These are phyloP conservation scores for Corynascus novoguineensis DNA, from an alignment of 495 filamentous ascomycete genomes.

Conservation along the genomic window DNA sequence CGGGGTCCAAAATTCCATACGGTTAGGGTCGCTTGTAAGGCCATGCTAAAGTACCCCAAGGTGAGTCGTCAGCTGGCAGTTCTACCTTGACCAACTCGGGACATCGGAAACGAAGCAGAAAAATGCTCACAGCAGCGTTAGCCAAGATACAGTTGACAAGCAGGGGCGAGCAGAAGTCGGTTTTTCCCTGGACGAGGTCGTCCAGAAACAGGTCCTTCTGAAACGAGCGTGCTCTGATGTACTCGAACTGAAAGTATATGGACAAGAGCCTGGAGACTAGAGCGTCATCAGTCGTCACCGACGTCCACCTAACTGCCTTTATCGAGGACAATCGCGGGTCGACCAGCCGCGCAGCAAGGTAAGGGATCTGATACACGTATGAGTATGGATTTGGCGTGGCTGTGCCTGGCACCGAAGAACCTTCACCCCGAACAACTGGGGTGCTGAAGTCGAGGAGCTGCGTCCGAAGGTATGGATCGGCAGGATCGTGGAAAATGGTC, in stretches of 20 bases:
- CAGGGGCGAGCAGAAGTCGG: constrained; percentile 31
- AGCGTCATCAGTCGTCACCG: constrained; percentile 26
- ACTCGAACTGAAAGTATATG: constrained; percentile 30
- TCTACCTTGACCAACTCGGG: neutral
- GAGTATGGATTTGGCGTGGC: neutral
- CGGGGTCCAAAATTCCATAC: constrained; percentile 34
- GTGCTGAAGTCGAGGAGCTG: neutral
- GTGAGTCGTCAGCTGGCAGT: neutral
- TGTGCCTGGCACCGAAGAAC: neutral
- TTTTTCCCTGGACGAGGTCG: constrained; percentile 23
- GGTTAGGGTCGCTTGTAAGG: constrained; percentile 16
- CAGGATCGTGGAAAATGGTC: constrained; percentile 21
- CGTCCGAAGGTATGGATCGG: constrained; percentile 25
- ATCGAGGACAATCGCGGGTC: constrained; percentile 25
- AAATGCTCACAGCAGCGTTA: constrained; percentile 27
- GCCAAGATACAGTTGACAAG: constrained; percentile 33
- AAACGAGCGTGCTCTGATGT: constrained; percentile 27
- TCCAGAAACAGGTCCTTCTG: constrained; percentile 33
- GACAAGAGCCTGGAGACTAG: constrained; percentile 28
- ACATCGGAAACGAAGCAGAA: too few species aligned
- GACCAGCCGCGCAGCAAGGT: constrained; percentile 26
- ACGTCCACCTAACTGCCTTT: constrained; percentile 31
- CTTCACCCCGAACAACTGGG: neutral
- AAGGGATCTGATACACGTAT: constrained; percentile 17
- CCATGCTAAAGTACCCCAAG: constrained; percentile 22